Evolutionary conservation across 495 filamentous ascomycete species (phyloP).

Genomic region (Baudoinia panamericana): DNA sequence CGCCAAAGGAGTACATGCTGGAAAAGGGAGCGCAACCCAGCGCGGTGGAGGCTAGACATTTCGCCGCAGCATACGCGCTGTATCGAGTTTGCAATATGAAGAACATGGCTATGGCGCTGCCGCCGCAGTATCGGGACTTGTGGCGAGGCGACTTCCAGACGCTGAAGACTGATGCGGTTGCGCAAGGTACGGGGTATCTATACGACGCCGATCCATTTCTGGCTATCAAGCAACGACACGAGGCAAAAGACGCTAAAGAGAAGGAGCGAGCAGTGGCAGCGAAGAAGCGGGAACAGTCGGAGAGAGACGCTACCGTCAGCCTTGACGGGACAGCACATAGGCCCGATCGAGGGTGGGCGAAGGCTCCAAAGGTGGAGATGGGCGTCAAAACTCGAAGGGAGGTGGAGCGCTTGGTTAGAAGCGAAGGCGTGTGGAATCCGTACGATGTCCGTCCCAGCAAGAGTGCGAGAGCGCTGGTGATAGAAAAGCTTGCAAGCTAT

Average conservation of each 20-base stretch:
- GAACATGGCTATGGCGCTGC: conserved; percentile 85
- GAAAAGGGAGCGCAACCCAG: conserved; percentile 56
- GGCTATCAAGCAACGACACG: conserved; percentile 63
- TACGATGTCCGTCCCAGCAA: conserved; percentile 50
- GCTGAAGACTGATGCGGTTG: conserved; percentile 63
- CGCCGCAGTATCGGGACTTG: conserved; percentile 71
- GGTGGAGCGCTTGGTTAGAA: conserved; percentile 64
- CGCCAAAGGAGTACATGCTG: conserved; percentile 44
- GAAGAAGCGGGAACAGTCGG: conserved; percentile 26
- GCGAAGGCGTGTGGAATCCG: conserved; percentile 76
- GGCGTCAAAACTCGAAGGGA: conserved; percentile 59
- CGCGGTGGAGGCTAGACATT: conserved; percentile 79
- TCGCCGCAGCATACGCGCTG: conserved; percentile 78
- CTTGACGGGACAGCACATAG: conserved; percentile 23
- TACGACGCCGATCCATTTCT: conserved; percentile 93
- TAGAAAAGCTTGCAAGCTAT: conserved; percentile 59
- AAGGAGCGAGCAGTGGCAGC: conserved; percentile 45
- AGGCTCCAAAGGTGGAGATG: conserved; percentile 84
- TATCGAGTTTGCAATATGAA: conserved; percentile 88
- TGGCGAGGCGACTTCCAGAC: conserved; percentile 79
- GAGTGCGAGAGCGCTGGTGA: conserved; percentile 42
- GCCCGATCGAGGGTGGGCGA: conserved; percentile 61
- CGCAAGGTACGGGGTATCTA: conserved; percentile 71
- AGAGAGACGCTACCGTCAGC: conserved; percentile 26
- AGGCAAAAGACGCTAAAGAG: conserved; percentile 52